These are phyloP conservation scores for Teratosphaeria viscida DNA, from an alignment of 2,329 filamentous ascomycete genomes.

Conservation along the genomic window DNA sequence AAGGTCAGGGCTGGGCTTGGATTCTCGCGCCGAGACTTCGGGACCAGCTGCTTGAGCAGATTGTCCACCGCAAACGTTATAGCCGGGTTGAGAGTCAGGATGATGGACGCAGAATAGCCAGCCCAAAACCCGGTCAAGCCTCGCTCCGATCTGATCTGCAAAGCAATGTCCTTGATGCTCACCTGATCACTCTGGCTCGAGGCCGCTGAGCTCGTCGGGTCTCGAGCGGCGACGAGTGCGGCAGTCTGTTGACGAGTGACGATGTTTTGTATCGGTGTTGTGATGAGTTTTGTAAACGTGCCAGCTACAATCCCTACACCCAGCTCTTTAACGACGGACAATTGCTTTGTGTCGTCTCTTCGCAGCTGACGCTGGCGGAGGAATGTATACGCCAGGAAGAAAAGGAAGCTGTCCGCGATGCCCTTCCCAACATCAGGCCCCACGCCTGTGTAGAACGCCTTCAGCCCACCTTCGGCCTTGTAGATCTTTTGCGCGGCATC, in stretches of 20 bases:
- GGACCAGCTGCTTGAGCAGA: conserved; percentile 53
- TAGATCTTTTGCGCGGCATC: conserved; percentile 66
- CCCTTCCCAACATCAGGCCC: conserved; percentile 35
- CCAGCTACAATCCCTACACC: conserved; percentile 64
- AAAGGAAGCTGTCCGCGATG: conserved; percentile 65
- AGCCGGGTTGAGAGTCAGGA: conserved; percentile 75
- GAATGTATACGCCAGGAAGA: conserved; percentile 71
- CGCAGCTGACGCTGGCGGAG: conserved; percentile 37
- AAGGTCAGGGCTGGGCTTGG: conserved; percentile 49
- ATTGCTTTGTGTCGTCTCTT: conserved; percentile 26
- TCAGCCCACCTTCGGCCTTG: conserved; percentile 55
- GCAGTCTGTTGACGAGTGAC: conserved; percentile 73
- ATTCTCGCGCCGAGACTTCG: conserved; percentile 40
- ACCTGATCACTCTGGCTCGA: conserved; percentile 20
- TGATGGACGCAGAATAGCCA: conserved; percentile 69
- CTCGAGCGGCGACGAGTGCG: conserved; percentile 37
- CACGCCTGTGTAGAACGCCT: conserved; percentile 52
- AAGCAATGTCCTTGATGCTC: conserved; percentile 46
- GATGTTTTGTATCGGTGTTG: conserved; percentile 71
- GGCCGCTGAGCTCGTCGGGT: conserved; percentile 21
- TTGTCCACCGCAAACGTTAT: conserved; percentile 80
- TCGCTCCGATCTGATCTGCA: conserved; percentile 55
- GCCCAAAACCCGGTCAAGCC: conserved; percentile 74
- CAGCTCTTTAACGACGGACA: conserved; percentile 62
- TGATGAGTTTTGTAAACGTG: conserved; percentile 62